phyloP scores from a whole-genome alignment of 768 basidiomycete species.

The Tubosaeta sp. region DNA sequence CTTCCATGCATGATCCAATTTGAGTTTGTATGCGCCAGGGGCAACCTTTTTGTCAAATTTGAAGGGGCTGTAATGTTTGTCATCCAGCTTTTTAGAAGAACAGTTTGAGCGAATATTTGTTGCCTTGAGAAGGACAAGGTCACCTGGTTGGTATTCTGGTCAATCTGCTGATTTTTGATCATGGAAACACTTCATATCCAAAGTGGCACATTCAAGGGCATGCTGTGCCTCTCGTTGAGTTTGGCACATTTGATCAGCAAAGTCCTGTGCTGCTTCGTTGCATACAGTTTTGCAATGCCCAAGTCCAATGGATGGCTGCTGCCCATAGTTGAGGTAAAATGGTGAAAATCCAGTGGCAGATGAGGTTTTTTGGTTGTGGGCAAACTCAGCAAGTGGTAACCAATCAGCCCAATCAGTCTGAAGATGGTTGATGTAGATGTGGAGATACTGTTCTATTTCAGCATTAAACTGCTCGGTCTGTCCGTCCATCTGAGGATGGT shows the following conservation, averaged over 20 bases:
- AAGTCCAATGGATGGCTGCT: not conserved
- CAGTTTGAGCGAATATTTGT: not conserved
- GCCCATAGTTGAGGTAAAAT: conserved; percentile 17
- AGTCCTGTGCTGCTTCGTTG: not conserved
- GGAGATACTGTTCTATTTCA: no score
- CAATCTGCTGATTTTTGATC: not conserved
- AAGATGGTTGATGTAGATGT: no score
- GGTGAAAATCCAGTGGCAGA: conserved; percentile 23
- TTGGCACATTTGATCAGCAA: not conserved
- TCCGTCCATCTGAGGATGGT: not conserved
- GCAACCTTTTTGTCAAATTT: not conserved
- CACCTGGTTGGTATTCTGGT: not conserved
- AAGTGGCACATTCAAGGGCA: not conserved
- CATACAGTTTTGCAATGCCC: not conserved
- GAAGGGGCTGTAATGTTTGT: not conserved
- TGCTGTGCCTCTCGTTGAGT: not conserved
- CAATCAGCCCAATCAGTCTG: no score
- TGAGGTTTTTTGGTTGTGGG: not conserved
- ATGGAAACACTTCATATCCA: not conserved
- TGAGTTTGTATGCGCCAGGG: not conserved
- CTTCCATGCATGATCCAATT: not conserved
- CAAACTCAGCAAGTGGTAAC: not conserved
- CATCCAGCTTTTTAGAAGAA: not conserved
- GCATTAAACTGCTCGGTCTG: no score
- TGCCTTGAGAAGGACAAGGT: not conserved